Percentiles rank a stretch among this genome's conserved stretches.
Conservation (phyloP, 208 protist species). For the Leishmania major region DNA sequence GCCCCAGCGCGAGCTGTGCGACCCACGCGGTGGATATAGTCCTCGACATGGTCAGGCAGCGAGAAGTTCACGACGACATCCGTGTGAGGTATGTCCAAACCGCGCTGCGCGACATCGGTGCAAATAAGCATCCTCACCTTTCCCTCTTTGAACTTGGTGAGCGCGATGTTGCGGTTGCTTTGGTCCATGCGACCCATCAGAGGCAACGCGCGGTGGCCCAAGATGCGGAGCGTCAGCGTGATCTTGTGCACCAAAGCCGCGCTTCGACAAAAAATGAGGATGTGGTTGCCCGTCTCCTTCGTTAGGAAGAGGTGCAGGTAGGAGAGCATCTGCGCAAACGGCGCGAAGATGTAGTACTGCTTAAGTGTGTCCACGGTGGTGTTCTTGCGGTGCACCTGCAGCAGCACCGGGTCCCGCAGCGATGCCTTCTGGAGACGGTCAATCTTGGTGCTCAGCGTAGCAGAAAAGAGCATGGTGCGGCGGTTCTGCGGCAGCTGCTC, state of each 20-base stretch:
- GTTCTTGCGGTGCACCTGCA: conserved; percentile 97
- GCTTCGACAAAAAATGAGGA: conserved; percentile 93
- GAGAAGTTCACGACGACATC: conserved; percentile 98
- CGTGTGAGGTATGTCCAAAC: conserved; percentile 98
- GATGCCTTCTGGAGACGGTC: conserved; percentile 98
- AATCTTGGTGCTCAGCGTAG: conserved; percentile 98
- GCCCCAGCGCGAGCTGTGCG: conserved; percentile 96
- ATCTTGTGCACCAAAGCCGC: conserved; percentile 91
- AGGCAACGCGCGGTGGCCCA: conserved; percentile 90
- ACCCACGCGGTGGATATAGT: conserved; percentile 98
- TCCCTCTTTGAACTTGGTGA: conserved; percentile 92
- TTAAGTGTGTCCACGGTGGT: conserved; percentile 95
- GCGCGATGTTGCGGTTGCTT: conserved; percentile 87
- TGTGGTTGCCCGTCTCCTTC: conserved; percentile 89
- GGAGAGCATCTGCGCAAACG: conserved; percentile 91
- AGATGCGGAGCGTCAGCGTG: conserved; percentile 88
- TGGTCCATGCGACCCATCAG: conserved; percentile 94
- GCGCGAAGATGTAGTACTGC: conserved; percentile 98
- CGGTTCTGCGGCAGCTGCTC: conserved; percentile 90
- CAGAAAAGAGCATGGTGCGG: conserved; percentile 97
- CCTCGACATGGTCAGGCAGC: conserved; percentile 95
- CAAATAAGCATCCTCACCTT: conserved; percentile 91
- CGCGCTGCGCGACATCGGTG: conserved; percentile 94
- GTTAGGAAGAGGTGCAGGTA: conserved; percentile 91
- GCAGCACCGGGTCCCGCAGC: conserved; percentile 95